Evolutionary conservation across 371 early-diverging fungal genomes (phyloP).

Genomic region (Actinomortierella wolfii): DNA sequence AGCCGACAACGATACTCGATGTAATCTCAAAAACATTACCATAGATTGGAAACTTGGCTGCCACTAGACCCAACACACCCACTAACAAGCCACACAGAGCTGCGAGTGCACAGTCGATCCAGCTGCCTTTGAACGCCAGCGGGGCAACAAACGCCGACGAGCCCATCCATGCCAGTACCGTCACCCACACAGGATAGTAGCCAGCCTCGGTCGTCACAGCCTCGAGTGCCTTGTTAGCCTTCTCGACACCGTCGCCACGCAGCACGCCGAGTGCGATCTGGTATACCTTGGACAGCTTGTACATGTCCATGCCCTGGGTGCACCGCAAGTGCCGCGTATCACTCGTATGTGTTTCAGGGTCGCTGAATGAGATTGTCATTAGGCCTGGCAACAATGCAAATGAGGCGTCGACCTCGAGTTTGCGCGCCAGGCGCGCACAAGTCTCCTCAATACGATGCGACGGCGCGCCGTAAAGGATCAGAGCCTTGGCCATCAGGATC

Average conservation of each 20-base stretch:
- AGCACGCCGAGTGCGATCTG: slow-evolving; percentile 60
- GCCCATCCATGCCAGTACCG: slow-evolving; percentile 57
- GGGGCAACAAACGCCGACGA: slow-evolving; percentile 59
- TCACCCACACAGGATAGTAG: slow-evolving; percentile 55
- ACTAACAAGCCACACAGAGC: slow-evolving; percentile 56
- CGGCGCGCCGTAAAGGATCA: slow-evolving; percentile 66
- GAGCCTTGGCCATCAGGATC: slow-evolving; percentile 55
- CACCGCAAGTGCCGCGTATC: slow-evolving; percentile 78
- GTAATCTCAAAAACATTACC: slow-evolving; percentile 63
- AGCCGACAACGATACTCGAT: slow-evolving; percentile 56
- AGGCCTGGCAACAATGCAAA: slow-evolving; percentile 77
- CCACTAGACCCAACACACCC: slow-evolving; percentile 52
- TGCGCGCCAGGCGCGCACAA: slow-evolving; percentile 55
- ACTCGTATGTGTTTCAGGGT: slow-evolving; percentile 74
- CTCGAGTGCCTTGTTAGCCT: slow-evolving; percentile 59
- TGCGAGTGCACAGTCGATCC: slow-evolving; percentile 54
- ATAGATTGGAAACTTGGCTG: slow-evolving; percentile 54
- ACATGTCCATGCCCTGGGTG: slow-evolving; percentile 71
- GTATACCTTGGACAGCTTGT: slow-evolving; percentile 61
- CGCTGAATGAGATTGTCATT: slow-evolving; percentile 76
- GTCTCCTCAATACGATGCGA: slow-evolving; percentile 66
- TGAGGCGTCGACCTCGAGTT: slow-evolving; percentile 70
- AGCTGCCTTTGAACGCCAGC: slow-evolving; percentile 55
- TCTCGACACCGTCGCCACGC: slow-evolving; percentile 53
- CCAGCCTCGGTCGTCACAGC: slow-evolving; percentile 55